phyloP scores from a whole-genome alignment of 116 monocot genomes.

The Trichopus zeylanicus region DNA sequence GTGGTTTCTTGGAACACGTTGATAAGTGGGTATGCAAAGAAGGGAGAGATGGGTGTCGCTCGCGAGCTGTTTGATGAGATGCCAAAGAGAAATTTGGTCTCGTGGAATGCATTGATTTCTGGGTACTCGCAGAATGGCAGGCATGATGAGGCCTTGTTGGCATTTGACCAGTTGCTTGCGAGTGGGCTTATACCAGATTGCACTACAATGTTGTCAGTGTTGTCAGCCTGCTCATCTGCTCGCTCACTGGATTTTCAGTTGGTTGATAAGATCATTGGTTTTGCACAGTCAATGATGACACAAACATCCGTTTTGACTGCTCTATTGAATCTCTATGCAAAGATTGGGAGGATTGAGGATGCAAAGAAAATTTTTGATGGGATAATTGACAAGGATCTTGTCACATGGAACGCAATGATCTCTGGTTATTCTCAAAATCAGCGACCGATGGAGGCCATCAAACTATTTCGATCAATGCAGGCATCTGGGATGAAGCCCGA shows the following conservation, averaged over 20 bases:
- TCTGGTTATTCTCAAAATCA: slow-evolving; percentile 26
- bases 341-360: slow-evolving; percentile 19
- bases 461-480: slow-evolving; percentile 29
- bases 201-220: slow-evolving; percentile 14
- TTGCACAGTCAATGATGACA: slow-evolving; percentile 4
- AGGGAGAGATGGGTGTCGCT: slow-evolving; percentile 15
- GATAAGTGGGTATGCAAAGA: slow-evolving; percentile 21
- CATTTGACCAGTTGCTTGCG: slow-evolving; percentile 22
- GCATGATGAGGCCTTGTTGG: slow-evolving; percentile 9
- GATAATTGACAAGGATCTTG: slow-evolving; percentile 29
- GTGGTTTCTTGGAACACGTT: slow-evolving; percentile 39
- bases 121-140: slow-evolving; percentile 24
- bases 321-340: slow-evolving; percentile 20
- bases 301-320: slow-evolving; percentile 24
- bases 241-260: background rate
- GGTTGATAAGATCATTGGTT: slow-evolving; percentile 11
- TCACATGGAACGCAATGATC: slow-evolving; percentile 46
- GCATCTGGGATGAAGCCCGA: slow-evolving; percentile 7
- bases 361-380: slow-evolving; percentile 25
- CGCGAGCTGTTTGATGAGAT: slow-evolving; percentile 24
- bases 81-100: slow-evolving; percentile 24
- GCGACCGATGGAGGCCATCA: slow-evolving; percentile 21
- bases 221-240: slow-evolving; percentile 7
- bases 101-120: slow-evolving; percentile 36
- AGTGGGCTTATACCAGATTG: slow-evolving; percentile 17